Base-by-base conservation (phyloP, 2,329 filamentous ascomycete species). In the Colletotrichum tropicale region DNA sequence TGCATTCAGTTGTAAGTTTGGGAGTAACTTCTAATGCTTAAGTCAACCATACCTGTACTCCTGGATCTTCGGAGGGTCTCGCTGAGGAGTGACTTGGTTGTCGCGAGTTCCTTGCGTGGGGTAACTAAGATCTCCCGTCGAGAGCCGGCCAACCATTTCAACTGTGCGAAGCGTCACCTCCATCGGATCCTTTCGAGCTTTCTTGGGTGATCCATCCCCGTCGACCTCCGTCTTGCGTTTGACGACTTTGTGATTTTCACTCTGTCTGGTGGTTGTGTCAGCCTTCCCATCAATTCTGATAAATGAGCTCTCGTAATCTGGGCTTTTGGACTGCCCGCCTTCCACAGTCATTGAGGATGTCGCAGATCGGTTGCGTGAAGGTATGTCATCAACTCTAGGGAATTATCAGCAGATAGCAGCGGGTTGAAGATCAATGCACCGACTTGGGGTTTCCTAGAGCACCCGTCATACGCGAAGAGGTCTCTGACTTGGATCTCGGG, bases 341-440 rank as follows among this genome's bases (percentile, higher is more conserved):
- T 74, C 70, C 18, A 68, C 70, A 16, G 21, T 36, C 58, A 69
- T 52, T 12, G 74, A 69, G 5, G 74, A 74, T 38, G 74, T 73
- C 12, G 24, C 8, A 15, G 24, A n/a, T 21, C 15, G 26, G 5
- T 36, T 64, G 28, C 18, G 15, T 15, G 18, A 16, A 18, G 52
- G 34, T 10, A 7, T 43, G 9, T 48, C 38, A 18, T 6, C 15
- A 62, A 32, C 12, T 28, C 74, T 74, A 8, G 9, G 2, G 1
- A 16, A 13, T 8, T n/a, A 12, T 76, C 18, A 74, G 58, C 28
- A 52, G 3, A 28, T 62, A 13, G 43, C 12, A 52, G 4, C 2
- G 6, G 43, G n/a, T 52, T 52, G 43, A n/a, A 52, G 43, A 2
- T 52, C 43, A 52, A 24, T 2, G 43, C 43, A 24, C 43, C 43